Evolutionary conservation across 345 rosid species (phyloP), one percentile per base, ranked within the genome.

Genomic region (Eucalyptus brandiana): DNA sequence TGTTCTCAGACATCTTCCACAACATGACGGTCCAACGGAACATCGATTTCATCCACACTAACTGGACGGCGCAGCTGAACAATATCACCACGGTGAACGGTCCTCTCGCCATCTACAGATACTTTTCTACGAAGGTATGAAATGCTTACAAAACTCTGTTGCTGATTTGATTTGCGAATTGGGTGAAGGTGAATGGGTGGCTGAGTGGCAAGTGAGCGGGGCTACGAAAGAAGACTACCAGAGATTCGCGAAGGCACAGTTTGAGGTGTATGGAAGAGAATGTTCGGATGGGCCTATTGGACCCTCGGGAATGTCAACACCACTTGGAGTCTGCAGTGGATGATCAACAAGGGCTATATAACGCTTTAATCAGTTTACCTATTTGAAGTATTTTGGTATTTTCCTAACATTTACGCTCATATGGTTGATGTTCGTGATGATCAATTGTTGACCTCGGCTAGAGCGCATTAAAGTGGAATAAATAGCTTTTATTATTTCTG

Each of bases 241-340:
- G 89, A 93, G 96, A 80, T 93, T 92, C 69, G 95, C 89, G 0
- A 48, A 92, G 44, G 96, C 95, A 30, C 96, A 94, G 69, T 44
- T 94, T 44, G 69, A 92, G 69, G 96, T 93, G 23, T 94, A 53
- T 32, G 94, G 94, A 40, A 89, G 92, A 32, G 97, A 23, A 92
- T 89, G 88, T 94, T 95, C 87, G 96, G 95, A 26, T 94, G 96
- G 97, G 95, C 96, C 17, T 94, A 92, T 37, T 95, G 96, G 95
- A 91, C 95, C 72, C 91, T 92, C 4, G 93, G 88, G 91, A 94
- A 93, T 76, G 92, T 92, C 6, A 91, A 91, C 60, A 88, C 58
- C 60, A 93, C 92, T 44, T 95, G 94, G 94, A 94, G 93, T 87
- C 80, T 94, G 12, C 93, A 94, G 45, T 94, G 94, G 97, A 95